Conservation (phyloP, 805 yeast genomes). For the Sugiyamaella smithiae region DNA sequence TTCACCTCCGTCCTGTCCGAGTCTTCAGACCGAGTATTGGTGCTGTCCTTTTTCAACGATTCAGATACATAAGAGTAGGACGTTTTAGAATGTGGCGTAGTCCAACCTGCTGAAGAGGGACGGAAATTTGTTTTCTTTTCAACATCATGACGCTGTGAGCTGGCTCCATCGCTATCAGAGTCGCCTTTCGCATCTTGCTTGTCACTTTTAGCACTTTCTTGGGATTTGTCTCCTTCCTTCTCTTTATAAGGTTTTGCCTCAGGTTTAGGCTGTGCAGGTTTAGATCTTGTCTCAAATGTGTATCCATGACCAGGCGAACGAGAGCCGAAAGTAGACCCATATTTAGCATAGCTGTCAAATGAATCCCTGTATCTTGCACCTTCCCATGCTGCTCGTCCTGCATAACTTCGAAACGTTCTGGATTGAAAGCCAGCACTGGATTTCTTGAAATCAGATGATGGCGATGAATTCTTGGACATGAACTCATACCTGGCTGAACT, state of each 20-base stretch:
- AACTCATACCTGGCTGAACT: no score
- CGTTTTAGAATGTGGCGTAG: background rate
- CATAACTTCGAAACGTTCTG: no score
- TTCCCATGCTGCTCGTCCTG: no score
- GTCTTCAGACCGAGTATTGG: background rate
- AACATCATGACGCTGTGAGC: background rate
- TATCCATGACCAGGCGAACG: no score
- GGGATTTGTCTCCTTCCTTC: background rate
- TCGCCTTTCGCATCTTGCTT: background rate
- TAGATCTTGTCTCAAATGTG: no score
- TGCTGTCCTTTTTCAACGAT: no score
- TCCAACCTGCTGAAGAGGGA: background rate
- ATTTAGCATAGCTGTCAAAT: no score
- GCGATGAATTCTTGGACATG: no score
- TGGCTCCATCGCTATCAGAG: background rate
- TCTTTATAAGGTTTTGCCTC: background rate
- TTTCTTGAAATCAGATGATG: no score
- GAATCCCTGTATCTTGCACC: no score
- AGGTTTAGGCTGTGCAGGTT: background rate
- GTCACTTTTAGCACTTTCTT: background rate
- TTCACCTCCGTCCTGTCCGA: background rate
- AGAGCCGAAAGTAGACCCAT: no score
- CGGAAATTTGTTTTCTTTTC: background rate
- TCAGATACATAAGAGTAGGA: background rate
- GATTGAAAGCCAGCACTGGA: no score